Percentiles rank a stretch among this genome's conserved stretches.
Conservation (phyloP, 768 basidiomycete genomes). For the Mycena capillaripes region DNA sequence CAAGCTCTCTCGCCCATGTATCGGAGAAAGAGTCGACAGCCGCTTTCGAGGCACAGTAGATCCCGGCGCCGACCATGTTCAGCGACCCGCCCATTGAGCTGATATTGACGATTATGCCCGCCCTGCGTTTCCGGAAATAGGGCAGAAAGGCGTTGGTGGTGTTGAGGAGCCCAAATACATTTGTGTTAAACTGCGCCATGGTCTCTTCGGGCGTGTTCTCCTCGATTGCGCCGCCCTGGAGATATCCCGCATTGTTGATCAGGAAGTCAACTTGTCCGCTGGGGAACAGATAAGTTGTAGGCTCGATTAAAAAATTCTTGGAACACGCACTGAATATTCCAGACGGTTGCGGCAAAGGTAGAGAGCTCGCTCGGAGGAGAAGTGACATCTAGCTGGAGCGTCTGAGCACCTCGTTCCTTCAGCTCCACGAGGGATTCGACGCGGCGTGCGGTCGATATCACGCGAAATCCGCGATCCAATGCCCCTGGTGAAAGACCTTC, state of each 20-base stretch:
- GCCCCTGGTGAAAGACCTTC: conserved; percentile 14
- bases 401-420: conserved; percentile 42
- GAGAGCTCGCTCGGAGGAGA: conserved; percentile 38
- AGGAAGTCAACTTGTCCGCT: conserved; percentile 50
- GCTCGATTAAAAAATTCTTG: too few relatives aligned
- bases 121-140: conserved; percentile 46
- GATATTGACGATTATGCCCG: conserved; percentile 48
- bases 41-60: conserved; percentile 47
- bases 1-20: conserved; percentile 27
- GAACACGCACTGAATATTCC: conserved; percentile 37
- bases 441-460: conserved; percentile 49
- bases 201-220: conserved; percentile 35
- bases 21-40: conserved; percentile 35
- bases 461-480: conserved; percentile 45
- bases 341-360: conserved; percentile 40
- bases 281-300: background rate
- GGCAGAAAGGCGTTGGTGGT: conserved; percentile 50
- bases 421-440: conserved; percentile 41
- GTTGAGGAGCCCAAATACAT: conserved; percentile 48
- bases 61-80: conserved; percentile 35
- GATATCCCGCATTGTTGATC: conserved; percentile 51
- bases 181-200: conserved; percentile 46
- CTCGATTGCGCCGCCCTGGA: conserved; percentile 44
- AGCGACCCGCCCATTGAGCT: conserved; percentile 39
- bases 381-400: conserved; percentile 47